phyloP scores from a whole-genome alignment of 1,284 basidiomycete species.

The Ceratobasidium sp. region DNA sequence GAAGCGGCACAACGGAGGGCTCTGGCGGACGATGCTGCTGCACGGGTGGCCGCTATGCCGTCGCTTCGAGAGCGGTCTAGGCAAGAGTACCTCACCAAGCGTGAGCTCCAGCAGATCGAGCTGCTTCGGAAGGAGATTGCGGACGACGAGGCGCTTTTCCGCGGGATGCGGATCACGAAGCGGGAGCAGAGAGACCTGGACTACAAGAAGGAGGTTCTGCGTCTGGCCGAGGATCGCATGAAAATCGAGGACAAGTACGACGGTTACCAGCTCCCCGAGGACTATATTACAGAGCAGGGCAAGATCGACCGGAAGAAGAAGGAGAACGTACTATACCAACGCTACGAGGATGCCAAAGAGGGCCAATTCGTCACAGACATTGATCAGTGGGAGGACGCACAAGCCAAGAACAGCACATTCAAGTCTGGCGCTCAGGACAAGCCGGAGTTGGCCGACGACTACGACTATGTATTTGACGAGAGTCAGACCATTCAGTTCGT shows the following conservation, averaged over 20 bases:
- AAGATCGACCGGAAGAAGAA: slow-evolving; percentile 98
- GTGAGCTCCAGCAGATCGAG: slow-evolving; percentile 96
- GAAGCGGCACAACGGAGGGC: slow-evolving; percentile 85
- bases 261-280: slow-evolving; percentile 93
- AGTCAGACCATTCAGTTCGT: slow-evolving; percentile 96
- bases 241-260: slow-evolving; percentile 94
- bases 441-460: slow-evolving; percentile 79
- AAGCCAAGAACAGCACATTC: slow-evolving; percentile 90
- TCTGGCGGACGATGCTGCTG: slow-evolving; percentile 85
- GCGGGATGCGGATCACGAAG: slow-evolving; percentile 88
- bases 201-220: slow-evolving; percentile 91
- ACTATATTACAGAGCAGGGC: slow-evolving; percentile 99
- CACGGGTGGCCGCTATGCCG: slow-evolving; percentile 82
- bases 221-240: slow-evolving; percentile 91
- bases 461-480: slow-evolving; percentile 99
- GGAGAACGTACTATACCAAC: slow-evolving; percentile 90
- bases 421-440: slow-evolving; percentile 91
- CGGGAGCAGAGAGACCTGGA: slow-evolving; percentile 85
- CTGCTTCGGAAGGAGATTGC: slow-evolving; percentile 91
- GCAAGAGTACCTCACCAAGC: slow-evolving; percentile 95
- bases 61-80: slow-evolving; percentile 85
- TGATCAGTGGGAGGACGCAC: slow-evolving; percentile 95
- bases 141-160: slow-evolving; percentile 89
- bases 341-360: slow-evolving; percentile 92
- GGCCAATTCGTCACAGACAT: slow-evolving; percentile 95